phyloP scores from a whole-genome alignment of 495 filamentous ascomycete genomes.

The Daldinia loculata region DNA sequence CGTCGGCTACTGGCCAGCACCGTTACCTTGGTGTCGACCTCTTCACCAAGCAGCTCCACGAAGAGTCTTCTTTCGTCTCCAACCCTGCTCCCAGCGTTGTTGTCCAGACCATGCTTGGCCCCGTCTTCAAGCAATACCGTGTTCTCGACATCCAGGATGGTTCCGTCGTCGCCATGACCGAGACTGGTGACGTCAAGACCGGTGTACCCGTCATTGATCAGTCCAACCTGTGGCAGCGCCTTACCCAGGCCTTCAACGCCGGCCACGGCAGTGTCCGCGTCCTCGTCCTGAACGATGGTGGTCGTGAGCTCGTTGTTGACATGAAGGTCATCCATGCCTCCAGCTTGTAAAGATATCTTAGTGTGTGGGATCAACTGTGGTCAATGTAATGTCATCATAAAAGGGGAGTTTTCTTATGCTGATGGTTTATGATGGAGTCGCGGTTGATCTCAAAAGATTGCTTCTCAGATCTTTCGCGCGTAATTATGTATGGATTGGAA shows the following conservation, averaged over 20 bases:
- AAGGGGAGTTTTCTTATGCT: constrained; percentile 28
- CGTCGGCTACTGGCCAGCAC: constrained; percentile 97
- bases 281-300: constrained; percentile 94
- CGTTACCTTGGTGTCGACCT: constrained; percentile 99
- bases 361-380: constrained; percentile 36
- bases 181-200: constrained; percentile 95
- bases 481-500: constrained; percentile 44
- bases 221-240: constrained; percentile 81
- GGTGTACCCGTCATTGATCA: constrained; percentile 91
- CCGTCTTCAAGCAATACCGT: constrained; percentile 99
- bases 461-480: constrained; percentile 38
- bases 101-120: constrained; percentile 99
- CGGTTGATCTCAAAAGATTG: constrained; percentile 44
- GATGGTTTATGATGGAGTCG: constrained; percentile 42
- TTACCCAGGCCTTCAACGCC: constrained; percentile 85
- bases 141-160: constrained; percentile 96
- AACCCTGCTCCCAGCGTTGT: constrained; percentile 96
- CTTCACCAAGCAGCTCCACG: constrained; percentile 96
- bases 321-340: constrained; percentile 94
- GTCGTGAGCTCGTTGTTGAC: constrained; percentile 95
- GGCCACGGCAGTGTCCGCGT: constrained; percentile 93
- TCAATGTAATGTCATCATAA: constrained; percentile 36
- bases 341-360: constrained; percentile 56
- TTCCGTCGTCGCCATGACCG: constrained; percentile 63
- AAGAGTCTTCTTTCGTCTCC: constrained; percentile 97